phyloP scores from a whole-genome alignment of 371 early-diverging fungal species.

The Syncephalastrum sp. region DNA sequence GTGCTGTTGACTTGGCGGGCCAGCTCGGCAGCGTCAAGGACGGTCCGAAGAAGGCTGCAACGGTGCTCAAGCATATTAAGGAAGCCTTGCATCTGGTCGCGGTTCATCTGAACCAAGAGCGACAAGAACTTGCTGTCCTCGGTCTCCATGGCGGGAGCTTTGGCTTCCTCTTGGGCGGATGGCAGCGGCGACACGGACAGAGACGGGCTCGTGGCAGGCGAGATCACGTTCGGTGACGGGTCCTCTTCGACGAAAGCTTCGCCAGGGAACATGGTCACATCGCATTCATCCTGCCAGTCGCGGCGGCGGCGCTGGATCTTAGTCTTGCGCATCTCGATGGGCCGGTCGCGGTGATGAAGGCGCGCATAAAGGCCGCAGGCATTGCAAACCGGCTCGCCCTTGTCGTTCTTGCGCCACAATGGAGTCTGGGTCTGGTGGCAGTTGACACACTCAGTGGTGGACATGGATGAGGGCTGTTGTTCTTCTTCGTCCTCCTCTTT shows the following conservation, averaged over 20 bases:
- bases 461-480: neutral
- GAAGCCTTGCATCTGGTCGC: constrained; percentile 53
- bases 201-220: no score
- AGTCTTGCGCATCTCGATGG: constrained; percentile 61
- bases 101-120: constrained; percentile 49
- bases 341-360: constrained; percentile 70
- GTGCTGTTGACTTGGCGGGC: neutral
- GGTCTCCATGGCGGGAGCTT: constrained; percentile 13
- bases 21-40: constrained; percentile 18
- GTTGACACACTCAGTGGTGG: constrained; percentile 60
- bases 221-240: neutral
- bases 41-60: constrained; percentile 26
- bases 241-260: no score
- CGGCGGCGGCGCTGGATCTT: constrained; percentile 67
- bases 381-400: constrained; percentile 86
- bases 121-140: constrained; percentile 41
- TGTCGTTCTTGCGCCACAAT: constrained; percentile 82
- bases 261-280: constrained; percentile 1
- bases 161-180: no score
- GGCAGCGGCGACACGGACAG: no score
- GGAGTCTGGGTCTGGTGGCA: constrained; percentile 86
- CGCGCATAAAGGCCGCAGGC: constrained; percentile 90
- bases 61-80: constrained; percentile 45
- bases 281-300: constrained; percentile 36
- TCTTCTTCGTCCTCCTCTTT: neutral